Percentiles rank a stretch among this genome's conserved stretches.
Conservation (phyloP, 2,329 filamentous ascomycete genomes). For the Gyromitra esculenta region DNA sequence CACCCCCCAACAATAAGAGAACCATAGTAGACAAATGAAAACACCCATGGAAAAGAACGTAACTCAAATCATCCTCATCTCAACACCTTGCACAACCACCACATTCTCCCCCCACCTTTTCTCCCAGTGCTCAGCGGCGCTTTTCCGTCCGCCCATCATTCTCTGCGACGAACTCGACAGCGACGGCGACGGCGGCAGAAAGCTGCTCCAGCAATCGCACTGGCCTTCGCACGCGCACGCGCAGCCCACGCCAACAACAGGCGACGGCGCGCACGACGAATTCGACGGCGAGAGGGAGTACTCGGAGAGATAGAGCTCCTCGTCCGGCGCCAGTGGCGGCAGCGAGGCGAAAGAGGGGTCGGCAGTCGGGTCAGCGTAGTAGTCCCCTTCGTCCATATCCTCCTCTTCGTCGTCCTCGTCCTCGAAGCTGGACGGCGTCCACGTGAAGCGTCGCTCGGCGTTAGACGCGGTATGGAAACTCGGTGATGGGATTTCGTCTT, state of each 20-base stretch:
- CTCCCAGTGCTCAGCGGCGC: not conserved
- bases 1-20: not conserved
- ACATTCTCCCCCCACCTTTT: constrained; percentile 11
- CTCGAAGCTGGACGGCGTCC: constrained; percentile 6
- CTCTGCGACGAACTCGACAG: constrained; percentile 14
- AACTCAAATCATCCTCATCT: constrained; percentile 44
- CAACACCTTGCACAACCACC: constrained; percentile 38
- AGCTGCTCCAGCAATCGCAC: constrained; percentile 6
- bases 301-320: constrained; percentile 4
- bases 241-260: not conserved
- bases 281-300: not conserved
- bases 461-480: not conserved
- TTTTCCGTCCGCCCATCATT: constrained; percentile 3
- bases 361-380: constrained; percentile 10
- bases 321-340: constrained; percentile 23
- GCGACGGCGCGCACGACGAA: not conserved
- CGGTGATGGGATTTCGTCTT: constrained; percentile 6
- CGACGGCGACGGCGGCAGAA: constrained; percentile 28
- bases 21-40: no score
- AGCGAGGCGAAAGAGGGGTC: constrained; percentile 1
- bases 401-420: constrained; percentile 14
- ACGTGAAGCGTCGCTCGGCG: constrained; percentile 19
- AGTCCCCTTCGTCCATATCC: constrained; percentile 1
- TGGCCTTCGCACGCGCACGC: not conserved
- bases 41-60: not conserved